phyloP scores from a whole-genome alignment of 2,329 filamentous ascomycete genomes.

The Alternaria arborescens region DNA sequence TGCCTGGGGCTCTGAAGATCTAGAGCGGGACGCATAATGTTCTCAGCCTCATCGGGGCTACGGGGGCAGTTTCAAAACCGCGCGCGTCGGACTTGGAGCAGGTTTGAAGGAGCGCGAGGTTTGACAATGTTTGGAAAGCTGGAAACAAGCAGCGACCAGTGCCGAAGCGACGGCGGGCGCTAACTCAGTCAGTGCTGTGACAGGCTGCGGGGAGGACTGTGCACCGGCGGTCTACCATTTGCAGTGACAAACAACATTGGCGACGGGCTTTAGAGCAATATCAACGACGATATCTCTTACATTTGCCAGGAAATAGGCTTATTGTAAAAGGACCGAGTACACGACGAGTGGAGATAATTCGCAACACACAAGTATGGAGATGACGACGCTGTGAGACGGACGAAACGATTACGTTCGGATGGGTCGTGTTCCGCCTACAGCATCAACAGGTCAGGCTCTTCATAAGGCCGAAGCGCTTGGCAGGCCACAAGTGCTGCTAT shows the following conservation, averaged over 20 bases:
- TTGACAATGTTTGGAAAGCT: constrained; percentile 49
- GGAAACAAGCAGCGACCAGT: constrained; percentile 49
- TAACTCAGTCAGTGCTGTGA: constrained; percentile 42
- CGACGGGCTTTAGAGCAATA: constrained; percentile 1
- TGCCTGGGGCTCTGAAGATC: constrained; percentile 31
- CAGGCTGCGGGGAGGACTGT: constrained; percentile 42
- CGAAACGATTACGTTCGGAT: constrained; percentile 48
- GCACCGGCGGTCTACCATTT: constrained; percentile 26
- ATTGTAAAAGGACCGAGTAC: background rate
- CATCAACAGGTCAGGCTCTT: constrained; percentile 41
- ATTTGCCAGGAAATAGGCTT: background rate
- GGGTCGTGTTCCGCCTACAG: constrained; percentile 41
- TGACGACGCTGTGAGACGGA: constrained; percentile 46
- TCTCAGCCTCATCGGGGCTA: constrained; percentile 37
- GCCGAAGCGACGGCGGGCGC: constrained; percentile 46
- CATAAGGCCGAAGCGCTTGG: constrained; percentile 38
- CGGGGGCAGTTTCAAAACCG: constrained; percentile 53
- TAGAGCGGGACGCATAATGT: constrained; percentile 42
- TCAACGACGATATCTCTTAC: background rate
- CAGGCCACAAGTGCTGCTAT: constrained; percentile 26
- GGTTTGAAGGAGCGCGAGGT: constrained; percentile 48
- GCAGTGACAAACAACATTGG: constrained; percentile 1
- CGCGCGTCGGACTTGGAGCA: constrained; percentile 49
- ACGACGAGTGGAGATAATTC: constrained; percentile 16
- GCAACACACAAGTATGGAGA: constrained; percentile 29